Percentiles rank a stretch among this genome's conserved stretches.
Evolutionary conservation across 345 rosid genomes (phyloP).

Genomic region (Jatropha curcas): DNA sequence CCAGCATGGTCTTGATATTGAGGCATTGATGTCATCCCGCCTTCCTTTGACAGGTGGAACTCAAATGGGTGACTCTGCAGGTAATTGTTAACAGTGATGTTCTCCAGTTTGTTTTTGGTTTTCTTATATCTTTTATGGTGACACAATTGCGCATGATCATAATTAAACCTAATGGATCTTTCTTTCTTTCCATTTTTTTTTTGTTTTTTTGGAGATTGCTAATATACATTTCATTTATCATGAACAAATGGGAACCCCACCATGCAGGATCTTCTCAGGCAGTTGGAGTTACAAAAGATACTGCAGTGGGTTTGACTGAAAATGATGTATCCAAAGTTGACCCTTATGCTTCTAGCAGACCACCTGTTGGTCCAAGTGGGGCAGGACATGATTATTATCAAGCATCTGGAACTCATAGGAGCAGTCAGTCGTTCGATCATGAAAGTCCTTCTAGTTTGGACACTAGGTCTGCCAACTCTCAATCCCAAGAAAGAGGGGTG

Average conservation of each 20-base stretch:
- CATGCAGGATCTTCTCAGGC: slow-evolving; percentile 75
- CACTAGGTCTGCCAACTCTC: slow-evolving; percentile 76
- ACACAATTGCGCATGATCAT: too few relatives aligned
- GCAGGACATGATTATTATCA: slow-evolving; percentile 72
- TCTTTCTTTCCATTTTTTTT: neutral
- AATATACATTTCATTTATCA: neutral
- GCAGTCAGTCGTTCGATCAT: slow-evolving; percentile 74
- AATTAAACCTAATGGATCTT: too few relatives aligned
- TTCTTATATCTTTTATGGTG: neutral
- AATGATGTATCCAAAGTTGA: slow-evolving; percentile 68
- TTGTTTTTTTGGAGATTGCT: too few relatives aligned
- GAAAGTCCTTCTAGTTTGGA: slow-evolving; percentile 96
- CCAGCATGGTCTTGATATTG: slow-evolving; percentile 90
- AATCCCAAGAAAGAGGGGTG: slow-evolving; percentile 72
- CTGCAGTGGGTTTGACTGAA: slow-evolving; percentile 55
- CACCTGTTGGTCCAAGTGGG: slow-evolving; percentile 62
- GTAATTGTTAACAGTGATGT: slow-evolving; percentile 48
- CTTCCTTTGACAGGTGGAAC: slow-evolving; percentile 64
- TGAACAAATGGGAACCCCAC: slow-evolving; percentile 15
- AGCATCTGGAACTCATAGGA: slow-evolving; percentile 65
- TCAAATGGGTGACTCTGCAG: slow-evolving; percentile 83
- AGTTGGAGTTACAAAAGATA: slow-evolving; percentile 53
- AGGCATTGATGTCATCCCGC: slow-evolving; percentile 75
- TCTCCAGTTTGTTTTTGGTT: slow-evolving; percentile 8
- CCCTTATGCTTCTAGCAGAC: slow-evolving; percentile 61